A percentile compares a stretch with the other conserved stretches of the same genome.
Evolutionary conservation across 1,139 yeast species (phyloP).

Genomic region (Yamadazyma diddensiae): DNA sequence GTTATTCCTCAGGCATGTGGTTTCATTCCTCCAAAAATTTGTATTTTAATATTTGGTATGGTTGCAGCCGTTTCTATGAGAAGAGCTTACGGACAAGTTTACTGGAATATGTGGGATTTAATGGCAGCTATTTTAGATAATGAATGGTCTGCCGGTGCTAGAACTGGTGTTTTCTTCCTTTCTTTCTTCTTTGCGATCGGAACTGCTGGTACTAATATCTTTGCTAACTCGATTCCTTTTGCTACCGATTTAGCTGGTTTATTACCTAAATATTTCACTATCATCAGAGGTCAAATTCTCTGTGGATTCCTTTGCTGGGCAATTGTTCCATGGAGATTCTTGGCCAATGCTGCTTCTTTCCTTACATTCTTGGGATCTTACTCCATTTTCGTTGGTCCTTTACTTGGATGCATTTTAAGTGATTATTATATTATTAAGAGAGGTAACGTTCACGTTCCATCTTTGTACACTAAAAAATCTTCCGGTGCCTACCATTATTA

Average conservation of each 20-base stretch:
- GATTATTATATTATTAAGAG: slow-evolving; percentile 14
- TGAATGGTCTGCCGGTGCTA: slow-evolving; percentile 16
- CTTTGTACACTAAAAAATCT: slow-evolving; percentile 12
- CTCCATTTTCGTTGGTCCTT: slow-evolving; percentile 16
- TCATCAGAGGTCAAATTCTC: slow-evolving; percentile 15
- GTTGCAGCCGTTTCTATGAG: slow-evolving; percentile 10
- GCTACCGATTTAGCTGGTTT: slow-evolving; percentile 16
- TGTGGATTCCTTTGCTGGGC: slow-evolving; percentile 16
- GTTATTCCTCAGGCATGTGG: slow-evolving; percentile 15
- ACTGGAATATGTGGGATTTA: slow-evolving; percentile 18
- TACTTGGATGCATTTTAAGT: slow-evolving; percentile 14
- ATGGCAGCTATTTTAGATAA: slow-evolving; percentile 14
- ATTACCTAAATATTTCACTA: slow-evolving; percentile 15
- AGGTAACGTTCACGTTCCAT: slow-evolving; percentile 16
- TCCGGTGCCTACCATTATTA: slow-evolving; percentile 14
- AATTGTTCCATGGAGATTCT: slow-evolving; percentile 17
- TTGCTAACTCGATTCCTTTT: slow-evolving; percentile 17
- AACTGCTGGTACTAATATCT: slow-evolving; percentile 17
- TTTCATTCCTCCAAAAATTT: slow-evolving; percentile 14
- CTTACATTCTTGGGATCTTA: slow-evolving; percentile 16
- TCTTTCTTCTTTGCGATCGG: slow-evolving; percentile 13
- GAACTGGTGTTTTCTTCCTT: slow-evolving; percentile 14
- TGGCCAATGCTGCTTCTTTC: slow-evolving; percentile 14
- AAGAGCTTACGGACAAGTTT: slow-evolving; percentile 15
- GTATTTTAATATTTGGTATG: slow-evolving; percentile 14